phyloP scores from a whole-genome alignment of 192 early-diverging fungal genomes.

The Backusella morwellensis region DNA sequence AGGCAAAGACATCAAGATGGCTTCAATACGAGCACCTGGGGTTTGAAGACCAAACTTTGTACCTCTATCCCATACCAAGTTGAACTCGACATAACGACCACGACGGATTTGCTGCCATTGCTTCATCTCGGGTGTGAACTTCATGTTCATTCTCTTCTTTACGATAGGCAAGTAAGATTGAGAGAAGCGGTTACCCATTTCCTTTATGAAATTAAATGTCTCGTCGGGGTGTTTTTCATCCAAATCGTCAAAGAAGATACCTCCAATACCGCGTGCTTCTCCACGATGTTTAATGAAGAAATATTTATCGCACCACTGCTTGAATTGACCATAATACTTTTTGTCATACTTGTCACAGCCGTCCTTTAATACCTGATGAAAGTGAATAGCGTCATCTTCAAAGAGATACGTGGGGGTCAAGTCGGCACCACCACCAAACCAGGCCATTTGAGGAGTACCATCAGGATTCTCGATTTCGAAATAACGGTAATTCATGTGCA shows the following conservation, averaged over 20 bases:
- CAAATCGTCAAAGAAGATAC: slow-evolving; percentile 98
- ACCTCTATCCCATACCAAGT: slow-evolving; percentile 94
- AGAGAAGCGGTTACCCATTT: slow-evolving; percentile 79
- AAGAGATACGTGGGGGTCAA: slow-evolving; percentile 91
- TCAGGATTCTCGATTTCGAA: slow-evolving; percentile 81
- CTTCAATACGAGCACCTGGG: slow-evolving; percentile 94
- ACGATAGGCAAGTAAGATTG: slow-evolving; percentile 89
- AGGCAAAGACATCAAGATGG: slow-evolving; percentile 91
- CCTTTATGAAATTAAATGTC: slow-evolving; percentile 81
- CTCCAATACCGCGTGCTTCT: slow-evolving; percentile 92
- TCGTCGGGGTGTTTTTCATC: slow-evolving; percentile 71
- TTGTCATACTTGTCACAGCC: slow-evolving; percentile 90
- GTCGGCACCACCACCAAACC: slow-evolving; percentile 98
- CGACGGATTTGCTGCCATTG: slow-evolving; percentile 94
- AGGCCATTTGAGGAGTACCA: slow-evolving; percentile 72
- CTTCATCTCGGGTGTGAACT: slow-evolving; percentile 75
- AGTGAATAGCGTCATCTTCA: slow-evolving; percentile 90
- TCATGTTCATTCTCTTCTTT: slow-evolving; percentile 73
- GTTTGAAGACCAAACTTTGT: slow-evolving; percentile 98
- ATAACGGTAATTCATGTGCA: slow-evolving; percentile 96
- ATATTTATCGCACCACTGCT: slow-evolving; percentile 97
- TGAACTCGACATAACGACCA: slow-evolving; percentile 98
- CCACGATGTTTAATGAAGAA: slow-evolving; percentile 84
- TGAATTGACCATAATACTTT: slow-evolving; percentile 85
- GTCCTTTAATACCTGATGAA: slow-evolving; percentile 87